Evolutionary conservation across 257 asterid species (phyloP).

Genomic region (Solanum paucissectum): DNA sequence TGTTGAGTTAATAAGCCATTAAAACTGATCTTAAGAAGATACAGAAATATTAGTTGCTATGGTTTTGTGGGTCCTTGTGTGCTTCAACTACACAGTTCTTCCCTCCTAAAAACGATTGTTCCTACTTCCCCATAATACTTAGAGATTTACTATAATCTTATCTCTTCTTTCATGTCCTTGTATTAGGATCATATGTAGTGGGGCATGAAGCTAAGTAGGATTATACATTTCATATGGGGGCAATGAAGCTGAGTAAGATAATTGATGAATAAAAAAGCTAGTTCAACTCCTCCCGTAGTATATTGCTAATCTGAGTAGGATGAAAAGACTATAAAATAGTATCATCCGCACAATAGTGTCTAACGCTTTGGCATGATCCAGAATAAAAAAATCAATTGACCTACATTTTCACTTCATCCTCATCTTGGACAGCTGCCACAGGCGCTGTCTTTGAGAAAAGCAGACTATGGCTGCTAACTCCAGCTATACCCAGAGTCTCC

Average conservation of each 20-base stretch:
- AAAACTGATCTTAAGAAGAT: neutral
- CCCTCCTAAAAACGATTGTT: neutral
- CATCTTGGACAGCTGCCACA: slow-evolving; percentile 31
- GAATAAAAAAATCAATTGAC: neutral
- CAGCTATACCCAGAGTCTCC: slow-evolving; percentile 78
- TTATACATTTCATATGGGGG: too few relatives aligned
- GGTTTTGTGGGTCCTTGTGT: neutral
- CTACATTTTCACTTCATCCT: slow-evolving; percentile 55
- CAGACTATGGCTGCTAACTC: slow-evolving; percentile 87
- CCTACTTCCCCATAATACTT: neutral
- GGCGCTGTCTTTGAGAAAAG: slow-evolving; percentile 88
- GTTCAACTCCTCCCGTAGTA: neutral
- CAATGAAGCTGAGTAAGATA: neutral
- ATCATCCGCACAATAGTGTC: neutral
- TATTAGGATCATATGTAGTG: neutral
- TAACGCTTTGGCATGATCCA: neutral
- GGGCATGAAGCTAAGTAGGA: neutral
- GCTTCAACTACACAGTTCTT: neutral
- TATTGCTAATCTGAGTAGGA: neutral
- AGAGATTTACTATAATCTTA: neutral
- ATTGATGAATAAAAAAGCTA: neutral
- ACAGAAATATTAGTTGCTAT: neutral
- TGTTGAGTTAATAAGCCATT: neutral
- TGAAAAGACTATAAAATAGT: neutral
- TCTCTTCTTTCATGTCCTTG: neutral